phyloP scores from a whole-genome alignment of 2,329 filamentous ascomycete species.

The Colletotrichum sp. region DNA sequence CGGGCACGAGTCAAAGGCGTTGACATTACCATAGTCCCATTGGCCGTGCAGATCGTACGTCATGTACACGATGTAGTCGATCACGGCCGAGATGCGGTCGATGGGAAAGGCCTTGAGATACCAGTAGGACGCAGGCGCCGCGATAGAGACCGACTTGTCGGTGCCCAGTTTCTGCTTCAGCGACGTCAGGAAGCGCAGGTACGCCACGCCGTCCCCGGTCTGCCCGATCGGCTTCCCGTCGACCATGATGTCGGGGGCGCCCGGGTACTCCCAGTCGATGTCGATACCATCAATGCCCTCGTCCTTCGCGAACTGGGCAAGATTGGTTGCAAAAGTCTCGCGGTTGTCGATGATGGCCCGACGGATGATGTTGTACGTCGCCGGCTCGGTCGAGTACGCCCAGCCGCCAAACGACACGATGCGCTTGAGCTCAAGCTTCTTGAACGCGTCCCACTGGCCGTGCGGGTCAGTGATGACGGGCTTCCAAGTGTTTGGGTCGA shows the following conservation, averaged over 20 bases:
- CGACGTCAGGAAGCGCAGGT: neutral
- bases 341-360: neutral
- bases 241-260: constrained; percentile 4
- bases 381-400: constrained; percentile 36
- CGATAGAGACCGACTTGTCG: constrained; percentile 37
- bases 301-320: constrained; percentile 35
- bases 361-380: constrained; percentile 37
- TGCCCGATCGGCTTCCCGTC: neutral
- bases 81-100: constrained; percentile 28
- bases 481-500: constrained; percentile 24
- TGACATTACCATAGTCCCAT: constrained; percentile 30
- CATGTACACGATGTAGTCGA: constrained; percentile 40
- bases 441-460: constrained; percentile 29
- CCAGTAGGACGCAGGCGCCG: constrained; percentile 42
- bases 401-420: constrained; percentile 47
- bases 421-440: constrained; percentile 27
- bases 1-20: neutral
- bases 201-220: constrained; percentile 25
- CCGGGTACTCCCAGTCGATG: constrained; percentile 41
- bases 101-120: constrained; percentile 42
- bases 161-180: constrained; percentile 23
- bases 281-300: constrained; percentile 31
- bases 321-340: constrained; percentile 29
- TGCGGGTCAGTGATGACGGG: constrained; percentile 25
- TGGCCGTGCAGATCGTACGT: constrained; percentile 36